phyloP scores from a whole-genome alignment of 1,284 basidiomycete species.

The Cutaneotrichosporon curvatum region DNA sequence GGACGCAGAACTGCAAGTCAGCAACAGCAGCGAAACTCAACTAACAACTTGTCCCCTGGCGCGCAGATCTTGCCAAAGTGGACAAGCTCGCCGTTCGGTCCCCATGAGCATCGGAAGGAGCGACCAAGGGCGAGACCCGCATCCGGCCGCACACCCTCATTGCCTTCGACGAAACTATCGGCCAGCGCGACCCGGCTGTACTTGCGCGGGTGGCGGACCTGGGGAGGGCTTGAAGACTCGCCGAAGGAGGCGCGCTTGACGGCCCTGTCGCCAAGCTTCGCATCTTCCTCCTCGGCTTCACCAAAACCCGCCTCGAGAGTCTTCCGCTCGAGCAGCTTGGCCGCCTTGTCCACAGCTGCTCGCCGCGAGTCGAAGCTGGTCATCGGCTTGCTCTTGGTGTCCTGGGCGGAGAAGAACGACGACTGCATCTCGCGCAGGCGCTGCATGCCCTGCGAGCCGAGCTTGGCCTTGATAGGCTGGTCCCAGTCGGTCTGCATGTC shows the following conservation, averaged over 20 bases:
- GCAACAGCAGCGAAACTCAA: conserved; percentile 17
- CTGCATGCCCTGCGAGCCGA: conserved; percentile 64
- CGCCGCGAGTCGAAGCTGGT: neutral
- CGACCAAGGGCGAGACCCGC: conserved; percentile 77
- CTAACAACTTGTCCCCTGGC: conserved; percentile 44
- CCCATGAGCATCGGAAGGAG: conserved; percentile 87
- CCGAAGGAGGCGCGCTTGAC: conserved; percentile 71
- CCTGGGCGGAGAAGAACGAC: conserved; percentile 56
- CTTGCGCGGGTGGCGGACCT: conserved; percentile 48
- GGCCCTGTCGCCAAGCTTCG: conserved; percentile 57
- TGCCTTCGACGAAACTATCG: conserved; percentile 45
- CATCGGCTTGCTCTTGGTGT: conserved; percentile 2
- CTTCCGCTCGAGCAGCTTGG: conserved; percentile 11
- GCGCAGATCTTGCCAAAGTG: conserved; percentile 67
- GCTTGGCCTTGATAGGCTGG: conserved; percentile 25
- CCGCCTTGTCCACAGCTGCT: conserved; percentile 5
- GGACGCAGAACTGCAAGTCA: conserved; percentile 23
- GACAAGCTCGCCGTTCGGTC: conserved; percentile 67
- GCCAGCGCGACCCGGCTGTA: conserved; percentile 32
- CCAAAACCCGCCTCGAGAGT: conserved; percentile 40
- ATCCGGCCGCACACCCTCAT: conserved; percentile 65
- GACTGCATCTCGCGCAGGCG: conserved; percentile 89
- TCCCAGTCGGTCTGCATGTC: conserved; percentile 17
- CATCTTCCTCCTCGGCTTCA: conserved; percentile 67
- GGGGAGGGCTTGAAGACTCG: conserved; percentile 59